Base-by-base conservation (phyloP, 768 basidiomycete species). In the Pleurotus giganteus region DNA sequence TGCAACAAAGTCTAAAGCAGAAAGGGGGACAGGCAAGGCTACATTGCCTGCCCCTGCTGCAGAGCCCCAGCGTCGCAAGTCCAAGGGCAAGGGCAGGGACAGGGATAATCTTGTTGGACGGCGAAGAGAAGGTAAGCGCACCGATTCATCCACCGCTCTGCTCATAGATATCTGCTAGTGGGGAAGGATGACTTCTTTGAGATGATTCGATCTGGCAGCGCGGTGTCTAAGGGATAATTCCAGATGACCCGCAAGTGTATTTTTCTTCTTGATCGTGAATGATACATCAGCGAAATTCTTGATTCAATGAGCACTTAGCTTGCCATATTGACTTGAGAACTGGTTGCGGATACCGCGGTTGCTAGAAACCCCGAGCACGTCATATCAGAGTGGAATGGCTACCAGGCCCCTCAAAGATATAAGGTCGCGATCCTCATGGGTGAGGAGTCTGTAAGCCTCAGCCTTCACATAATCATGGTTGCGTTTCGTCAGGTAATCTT, bases 171-270 rank as follows among this genome's bases (percentile, higher is more conserved):
- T 87, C 88, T 74, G 55, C 65, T 71, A 3, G 77, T 89, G 17
- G 85, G 82, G 55, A 81, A 86, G 69, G 86, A 89, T 57, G 80
- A 83, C 53, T 94, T 94, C 69, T 83, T 93, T 64, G 82, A 90
- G 60, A 85, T 91, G 78, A 91, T 94, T 62, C 80, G 86, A 54
- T 85, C 88, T 37, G 91, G 91, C 41, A 86, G 87, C 4, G 71
- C 91, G 34, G 91, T 93, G 36, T 88, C 90, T 17, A 91, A 83
- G 66, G 71, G 72, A 47, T 89, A 32, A 27, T 23, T 12, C 34
- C n/a, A n/a, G n/a, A 12, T 27, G 41, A n/a, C 23, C 24, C 31
- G 28, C 57, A 57, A 51, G 53, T 58, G 54, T 46, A 53, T 58
- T 12, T 47, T 11, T 13, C 13, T 21, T 7, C 19, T 42, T 21